Evolutionary conservation across 2,329 filamentous ascomycete genomes (phyloP).

Genomic region (Ophiostoma populinum): DNA sequence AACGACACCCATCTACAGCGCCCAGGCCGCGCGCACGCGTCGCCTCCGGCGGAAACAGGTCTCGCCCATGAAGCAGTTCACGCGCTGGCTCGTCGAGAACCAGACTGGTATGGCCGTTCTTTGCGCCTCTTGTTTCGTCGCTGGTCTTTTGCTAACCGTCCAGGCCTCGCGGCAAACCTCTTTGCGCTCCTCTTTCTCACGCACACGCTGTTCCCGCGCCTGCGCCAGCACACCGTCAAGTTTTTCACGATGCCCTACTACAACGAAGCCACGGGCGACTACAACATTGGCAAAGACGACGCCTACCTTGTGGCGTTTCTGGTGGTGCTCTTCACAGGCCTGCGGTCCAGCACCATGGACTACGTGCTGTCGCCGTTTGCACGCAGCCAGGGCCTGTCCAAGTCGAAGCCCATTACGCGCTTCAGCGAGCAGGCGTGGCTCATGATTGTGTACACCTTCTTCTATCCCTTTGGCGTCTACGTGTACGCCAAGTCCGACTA

Average conservation of each 20-base stretch:
- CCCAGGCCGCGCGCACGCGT: too few species aligned
- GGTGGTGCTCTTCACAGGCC: constrained; percentile 70
- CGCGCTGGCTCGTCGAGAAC: constrained; percentile 58
- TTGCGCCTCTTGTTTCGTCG: neutral
- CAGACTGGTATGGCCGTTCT: constrained; percentile 63
- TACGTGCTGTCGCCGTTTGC: constrained; percentile 70
- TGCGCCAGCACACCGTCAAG: constrained; percentile 62
- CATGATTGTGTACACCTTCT: constrained; percentile 62
- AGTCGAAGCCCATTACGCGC: constrained; percentile 58
- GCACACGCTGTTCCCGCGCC: constrained; percentile 66
- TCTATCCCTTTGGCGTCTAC: constrained; percentile 79
- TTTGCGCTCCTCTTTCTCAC: constrained; percentile 67
- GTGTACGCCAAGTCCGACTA: constrained; percentile 63
- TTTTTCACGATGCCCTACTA: constrained; percentile 82
- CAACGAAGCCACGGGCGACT: constrained; percentile 49
- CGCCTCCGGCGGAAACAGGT: constrained; percentile 41
- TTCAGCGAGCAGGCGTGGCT: constrained; percentile 95
- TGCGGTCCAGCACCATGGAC: constrained; percentile 74
- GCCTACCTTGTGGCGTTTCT: constrained; percentile 59
- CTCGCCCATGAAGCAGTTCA: constrained; percentile 40
- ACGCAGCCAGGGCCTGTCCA: constrained; percentile 52
- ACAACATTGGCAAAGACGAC: constrained; percentile 67
- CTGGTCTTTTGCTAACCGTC: neutral
- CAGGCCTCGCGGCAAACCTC: constrained; percentile 73
- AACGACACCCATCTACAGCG: too few species aligned